phyloP scores from a whole-genome alignment of 1,284 basidiomycete species.

The Ustilago cynodontis region DNA sequence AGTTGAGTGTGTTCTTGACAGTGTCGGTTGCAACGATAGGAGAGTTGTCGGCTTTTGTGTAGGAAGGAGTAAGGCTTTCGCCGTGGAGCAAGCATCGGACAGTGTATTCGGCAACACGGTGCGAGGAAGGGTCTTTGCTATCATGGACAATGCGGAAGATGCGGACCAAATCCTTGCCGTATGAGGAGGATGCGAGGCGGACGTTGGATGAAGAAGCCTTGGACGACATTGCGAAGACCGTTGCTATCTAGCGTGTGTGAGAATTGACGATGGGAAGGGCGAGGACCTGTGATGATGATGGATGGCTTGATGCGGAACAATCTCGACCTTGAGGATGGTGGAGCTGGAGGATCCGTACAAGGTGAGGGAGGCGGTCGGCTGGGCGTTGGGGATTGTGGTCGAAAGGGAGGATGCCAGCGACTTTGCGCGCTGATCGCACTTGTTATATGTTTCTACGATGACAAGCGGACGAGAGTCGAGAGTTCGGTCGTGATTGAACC shows the following conservation, averaged over 20 bases:
- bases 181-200: constrained; percentile 51
- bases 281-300: background rate
- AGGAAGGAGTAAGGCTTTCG: constrained; percentile 47
- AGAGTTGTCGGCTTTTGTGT: constrained; percentile 58
- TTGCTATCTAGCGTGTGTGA: background rate
- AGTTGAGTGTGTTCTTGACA: constrained; percentile 93
- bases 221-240: constrained; percentile 24
- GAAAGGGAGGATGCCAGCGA: background rate
- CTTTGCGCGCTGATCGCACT: background rate
- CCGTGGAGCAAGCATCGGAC: constrained; percentile 59
- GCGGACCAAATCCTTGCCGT: constrained; percentile 65
- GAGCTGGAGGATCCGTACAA: background rate
- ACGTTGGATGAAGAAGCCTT: constrained; percentile 54
- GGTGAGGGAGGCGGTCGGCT: background rate
- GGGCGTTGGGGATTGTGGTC: background rate
- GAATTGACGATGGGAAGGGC: background rate
- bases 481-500: constrained; percentile 7
- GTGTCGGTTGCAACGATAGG: constrained; percentile 66
- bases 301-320: background rate
- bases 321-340: background rate
- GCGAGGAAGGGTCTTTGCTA: constrained; percentile 44
- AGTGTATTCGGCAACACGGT: constrained; percentile 62
- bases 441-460: constrained; percentile 13
- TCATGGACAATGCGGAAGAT: constrained; percentile 62
- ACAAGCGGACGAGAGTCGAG: constrained; percentile 12